Evolutionary conservation across 177 flowering plant species (phyloP).

Genomic region (Vitis hybrid): DNA sequence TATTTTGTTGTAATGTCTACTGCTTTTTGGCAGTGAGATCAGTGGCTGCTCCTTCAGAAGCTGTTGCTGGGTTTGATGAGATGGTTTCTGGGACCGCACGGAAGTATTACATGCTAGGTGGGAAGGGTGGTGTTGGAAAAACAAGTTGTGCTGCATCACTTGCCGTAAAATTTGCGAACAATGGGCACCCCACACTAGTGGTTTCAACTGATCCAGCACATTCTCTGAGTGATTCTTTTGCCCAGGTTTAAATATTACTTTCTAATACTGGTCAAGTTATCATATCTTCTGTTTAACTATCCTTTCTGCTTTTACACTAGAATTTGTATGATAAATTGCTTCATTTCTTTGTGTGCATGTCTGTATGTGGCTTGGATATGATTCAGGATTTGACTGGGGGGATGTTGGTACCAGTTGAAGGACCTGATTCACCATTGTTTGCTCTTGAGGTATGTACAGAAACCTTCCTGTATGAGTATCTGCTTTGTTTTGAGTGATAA

Average conservation of each 20-base stretch:
- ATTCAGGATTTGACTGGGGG: conserved; percentile 89
- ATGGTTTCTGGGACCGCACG: conserved; percentile 75
- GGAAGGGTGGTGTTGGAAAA: conserved; percentile 98
- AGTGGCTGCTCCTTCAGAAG: conserved; percentile 68
- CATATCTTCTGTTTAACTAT: not conserved
- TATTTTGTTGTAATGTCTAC: not conserved
- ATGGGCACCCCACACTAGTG: conserved; percentile 93
- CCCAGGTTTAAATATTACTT: conserved; percentile 54
- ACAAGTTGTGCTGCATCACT: conserved; percentile 98
- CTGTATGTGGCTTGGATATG: not conserved
- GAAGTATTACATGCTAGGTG: conserved; percentile 93
- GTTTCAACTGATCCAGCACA: conserved; percentile 99
- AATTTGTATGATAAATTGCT: not conserved
- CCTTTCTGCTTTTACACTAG: not conserved
- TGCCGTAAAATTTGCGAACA: conserved; percentile 91
- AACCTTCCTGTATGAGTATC: not conserved
- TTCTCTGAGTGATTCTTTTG: conserved; percentile 97
- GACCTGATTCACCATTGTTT: conserved; percentile 72
- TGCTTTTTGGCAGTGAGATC: conserved; percentile 61
- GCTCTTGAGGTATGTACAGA: conserved; percentile 80
- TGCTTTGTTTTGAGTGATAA: not conserved
- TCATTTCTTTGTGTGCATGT: not conserved
- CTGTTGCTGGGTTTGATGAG: conserved; percentile 72
- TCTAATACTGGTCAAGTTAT: not conserved
- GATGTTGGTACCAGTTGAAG: conserved; percentile 76